Evolutionary conservation across 2,329 filamentous ascomycete genomes (phyloP).

Genomic region (Cryphonectria parasitica): DNA sequence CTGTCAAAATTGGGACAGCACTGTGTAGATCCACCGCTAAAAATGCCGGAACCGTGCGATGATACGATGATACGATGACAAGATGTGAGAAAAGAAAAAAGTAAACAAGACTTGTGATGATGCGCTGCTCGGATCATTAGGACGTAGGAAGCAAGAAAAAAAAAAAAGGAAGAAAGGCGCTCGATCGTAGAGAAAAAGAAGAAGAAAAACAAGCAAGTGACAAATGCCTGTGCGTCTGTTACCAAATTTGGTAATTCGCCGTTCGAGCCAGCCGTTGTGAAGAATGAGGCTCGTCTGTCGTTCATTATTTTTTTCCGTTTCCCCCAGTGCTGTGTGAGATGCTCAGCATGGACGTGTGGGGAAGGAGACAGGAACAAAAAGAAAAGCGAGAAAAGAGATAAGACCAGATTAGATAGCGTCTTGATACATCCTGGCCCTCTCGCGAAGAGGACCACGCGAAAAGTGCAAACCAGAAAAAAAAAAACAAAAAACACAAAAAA

Average conservation of each 20-base stretch:
- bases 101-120: neutral
- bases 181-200: neutral
- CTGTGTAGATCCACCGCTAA: neutral
- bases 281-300: neutral
- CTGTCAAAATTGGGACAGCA: neutral
- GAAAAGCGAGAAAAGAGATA: neutral
- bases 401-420: neutral
- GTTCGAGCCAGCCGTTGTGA: neutral
- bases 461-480: neutral
- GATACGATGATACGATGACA: neutral
- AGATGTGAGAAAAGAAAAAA: neutral
- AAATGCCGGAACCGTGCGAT: neutral
- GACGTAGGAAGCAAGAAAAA: neutral
- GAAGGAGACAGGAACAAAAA: neutral
- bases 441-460: neutral
- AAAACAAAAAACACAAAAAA: neutral
- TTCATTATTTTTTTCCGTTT: neutral
- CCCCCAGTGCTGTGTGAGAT: neutral
- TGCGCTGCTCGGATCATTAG: neutral
- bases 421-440: neutral
- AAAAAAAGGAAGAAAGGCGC: neutral
- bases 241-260: neutral
- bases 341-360: neutral
- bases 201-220: neutral
- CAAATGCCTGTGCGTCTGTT: neutral